Evolutionary conservation across 352 stramenopile species (phyloP), one percentile per base, ranked within the genome.

Genomic region (Albugo candida): DNA sequence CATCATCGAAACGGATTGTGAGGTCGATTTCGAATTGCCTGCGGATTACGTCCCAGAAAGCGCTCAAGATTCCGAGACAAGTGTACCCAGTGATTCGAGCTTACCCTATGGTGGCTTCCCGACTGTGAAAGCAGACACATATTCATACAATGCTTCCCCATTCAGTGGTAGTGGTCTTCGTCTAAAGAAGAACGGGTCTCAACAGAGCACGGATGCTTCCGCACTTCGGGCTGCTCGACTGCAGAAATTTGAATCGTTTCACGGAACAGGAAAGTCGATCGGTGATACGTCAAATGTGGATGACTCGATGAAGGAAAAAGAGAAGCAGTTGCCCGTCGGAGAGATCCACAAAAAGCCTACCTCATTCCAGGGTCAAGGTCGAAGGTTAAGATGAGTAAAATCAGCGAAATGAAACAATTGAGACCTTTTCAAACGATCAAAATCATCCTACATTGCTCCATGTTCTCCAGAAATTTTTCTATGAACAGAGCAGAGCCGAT

Each of bases 1-100:
- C 57, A 99, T 99, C 58, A 98, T 99, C 50, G 95, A 99, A 71
- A 98, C 94, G 1, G 95, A 99, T 65, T 97, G 93, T 53, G 95
- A 99, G 60, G 91, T 99, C 6, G 95, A 99, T 63, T 99, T 99
- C 63, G 95, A 98, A 59, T 77, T 94, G 2, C 95, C 95, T 2
- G 67, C 70, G 0, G 79, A 88, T 52, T 92, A 92, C 41, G 65
- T 82, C 3, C 72, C 67, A 13, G 70, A 75, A 11, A 48, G 62
- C 8, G 59, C 65, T 5, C 48, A 56, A n/a, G 20, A 50, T 3
- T 46, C 54, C 14, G 21, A 56, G 13, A 48, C 51, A 11, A 41
- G 53, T 24, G 43, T 52, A n/a, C 49, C 67, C 24, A 31, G 24
- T 31, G 24, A 31, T 8, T 47, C 42, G 13, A 42, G 21, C 14